phyloP scores from a whole-genome alignment of 441 rosid species.

The Pelargonium hybrid region DNA sequence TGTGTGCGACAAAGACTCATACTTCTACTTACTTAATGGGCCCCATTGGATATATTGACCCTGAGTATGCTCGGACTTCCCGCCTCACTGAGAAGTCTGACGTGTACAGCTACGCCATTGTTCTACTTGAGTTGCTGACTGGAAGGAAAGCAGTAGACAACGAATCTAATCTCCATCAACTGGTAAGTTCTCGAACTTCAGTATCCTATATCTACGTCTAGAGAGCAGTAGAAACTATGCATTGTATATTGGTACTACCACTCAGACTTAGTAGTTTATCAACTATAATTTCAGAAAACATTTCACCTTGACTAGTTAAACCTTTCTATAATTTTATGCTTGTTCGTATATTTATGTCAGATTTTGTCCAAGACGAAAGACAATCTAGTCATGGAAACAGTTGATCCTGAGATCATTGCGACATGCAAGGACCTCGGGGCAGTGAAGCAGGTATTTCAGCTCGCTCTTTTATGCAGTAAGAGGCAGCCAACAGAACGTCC shows the following conservation, averaged over 20 bases:
- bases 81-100: slow-evolving; percentile 87
- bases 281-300: no score
- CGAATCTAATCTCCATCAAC: slow-evolving; percentile 84
- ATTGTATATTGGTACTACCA: no score
- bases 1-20: slow-evolving; percentile 68
- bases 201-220: neutral
- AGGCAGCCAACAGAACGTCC: slow-evolving; percentile 75
- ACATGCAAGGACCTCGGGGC: slow-evolving; percentile 73
- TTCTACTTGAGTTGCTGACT: slow-evolving; percentile 85
- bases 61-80: slow-evolving; percentile 94
- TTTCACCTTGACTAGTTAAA: no score
- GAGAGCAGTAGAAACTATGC: neutral
- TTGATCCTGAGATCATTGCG: slow-evolving; percentile 55
- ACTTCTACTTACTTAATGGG: slow-evolving; percentile 86
- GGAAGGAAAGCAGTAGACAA: slow-evolving; percentile 87
- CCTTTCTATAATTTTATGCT: neutral
- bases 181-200: slow-evolving; percentile 40
- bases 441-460: slow-evolving; percentile 82
- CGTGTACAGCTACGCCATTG: slow-evolving; percentile 84
- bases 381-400: slow-evolving; percentile 82
- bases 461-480: slow-evolving; percentile 77
- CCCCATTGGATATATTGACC: slow-evolving; percentile 91
- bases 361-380: slow-evolving; percentile 73
- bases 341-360: slow-evolving; percentile 23
- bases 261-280: no score